A percentile compares a stretch with the other conserved stretches of the same genome.
Evolutionary conservation across 2,329 filamentous ascomycete species (phyloP).

Genomic region (Scedosporium dehoogii): DNA sequence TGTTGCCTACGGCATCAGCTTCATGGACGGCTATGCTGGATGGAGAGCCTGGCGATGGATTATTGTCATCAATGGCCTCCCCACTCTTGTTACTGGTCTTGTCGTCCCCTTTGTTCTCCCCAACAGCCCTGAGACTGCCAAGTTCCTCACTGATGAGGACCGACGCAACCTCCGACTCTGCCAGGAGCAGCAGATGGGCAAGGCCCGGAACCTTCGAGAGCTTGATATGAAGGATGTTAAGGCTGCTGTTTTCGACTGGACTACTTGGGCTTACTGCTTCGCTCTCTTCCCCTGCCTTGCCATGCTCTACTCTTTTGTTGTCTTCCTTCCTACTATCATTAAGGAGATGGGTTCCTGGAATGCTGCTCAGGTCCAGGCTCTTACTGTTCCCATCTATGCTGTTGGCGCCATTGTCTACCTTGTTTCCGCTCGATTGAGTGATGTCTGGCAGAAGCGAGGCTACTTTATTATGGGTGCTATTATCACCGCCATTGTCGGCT

Average conservation of each 20-base stretch:
- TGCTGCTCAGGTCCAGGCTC: slow-evolving; percentile 48
- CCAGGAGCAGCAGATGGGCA: slow-evolving; percentile 35
- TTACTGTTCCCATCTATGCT: slow-evolving; percentile 60
- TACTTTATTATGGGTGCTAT: slow-evolving; percentile 42
- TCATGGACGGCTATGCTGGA: slow-evolving; percentile 49
- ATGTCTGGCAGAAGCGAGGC: slow-evolving; percentile 45
- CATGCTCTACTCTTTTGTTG: slow-evolving; percentile 58
- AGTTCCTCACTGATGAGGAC: slow-evolving; percentile 34
- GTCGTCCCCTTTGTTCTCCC: slow-evolving; percentile 46
- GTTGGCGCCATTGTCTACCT: slow-evolving; percentile 54
- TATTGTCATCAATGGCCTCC: slow-evolving; percentile 47
- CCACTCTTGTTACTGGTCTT: slow-evolving; percentile 43
- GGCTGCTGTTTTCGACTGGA: slow-evolving; percentile 52
- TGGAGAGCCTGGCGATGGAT: slow-evolving; percentile 59
- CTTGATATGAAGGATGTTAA: slow-evolving; percentile 40
- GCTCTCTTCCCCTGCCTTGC: slow-evolving; percentile 53
- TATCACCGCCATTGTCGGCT: slow-evolving; percentile 43
- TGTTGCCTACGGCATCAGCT: slow-evolving; percentile 53
- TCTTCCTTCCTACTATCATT: slow-evolving; percentile 62
- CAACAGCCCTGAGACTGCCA: slow-evolving; percentile 48
- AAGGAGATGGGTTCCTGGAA: slow-evolving; percentile 47
- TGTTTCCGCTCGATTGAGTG: slow-evolving; percentile 44
- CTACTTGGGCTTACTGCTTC: slow-evolving; percentile 49
- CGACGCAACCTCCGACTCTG: slow-evolving; percentile 41
- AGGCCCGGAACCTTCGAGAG: slow-evolving; percentile 12